A percentile compares a stretch with the other conserved stretches of the same genome.
Conservation (phyloP, 768 basidiomycete genomes). For the Pleurotus platypus region DNA sequence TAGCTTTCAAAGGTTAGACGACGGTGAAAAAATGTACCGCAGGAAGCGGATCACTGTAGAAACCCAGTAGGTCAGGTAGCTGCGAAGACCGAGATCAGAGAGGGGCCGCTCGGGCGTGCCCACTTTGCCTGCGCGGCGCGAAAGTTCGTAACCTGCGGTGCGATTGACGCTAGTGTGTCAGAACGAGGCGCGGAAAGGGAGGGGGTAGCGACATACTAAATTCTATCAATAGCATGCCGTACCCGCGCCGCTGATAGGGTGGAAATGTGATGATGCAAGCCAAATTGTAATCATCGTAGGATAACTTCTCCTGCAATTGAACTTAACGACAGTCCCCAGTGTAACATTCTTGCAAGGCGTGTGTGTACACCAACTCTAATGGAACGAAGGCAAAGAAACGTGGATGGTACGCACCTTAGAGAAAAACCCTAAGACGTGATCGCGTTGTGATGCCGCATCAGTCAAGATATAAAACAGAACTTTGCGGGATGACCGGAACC, state of each 20-base stretch:
- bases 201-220: constrained; percentile 66
- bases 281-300: constrained; percentile 96
- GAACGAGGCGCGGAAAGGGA: not conserved
- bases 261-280: constrained; percentile 96
- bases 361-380: not conserved
- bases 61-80: constrained; percentile 89
- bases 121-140: constrained; percentile 69
- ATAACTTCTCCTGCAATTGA: constrained; percentile 75
- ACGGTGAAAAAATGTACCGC: constrained; percentile 40
- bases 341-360: not conserved
- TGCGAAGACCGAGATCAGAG: constrained; percentile 87
- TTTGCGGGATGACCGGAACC: constrained; percentile 21
- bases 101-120: constrained; percentile 95
- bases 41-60: constrained; percentile 82
- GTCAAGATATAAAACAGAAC: constrained; percentile 93
- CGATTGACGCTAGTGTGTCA: not conserved
- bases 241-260: constrained; percentile 86
- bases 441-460: constrained; percentile 72
- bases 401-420: constrained; percentile 43
- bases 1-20: not conserved
- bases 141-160: constrained; percentile 83
- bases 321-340: not conserved
- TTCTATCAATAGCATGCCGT: constrained; percentile 95
- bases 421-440: constrained; percentile 77
- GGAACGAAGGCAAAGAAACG: not conserved